These are phyloP conservation scores for Lecanicillium sp. DNA, from an alignment of 2,329 filamentous ascomycete genomes.

Conservation along the genomic window DNA sequence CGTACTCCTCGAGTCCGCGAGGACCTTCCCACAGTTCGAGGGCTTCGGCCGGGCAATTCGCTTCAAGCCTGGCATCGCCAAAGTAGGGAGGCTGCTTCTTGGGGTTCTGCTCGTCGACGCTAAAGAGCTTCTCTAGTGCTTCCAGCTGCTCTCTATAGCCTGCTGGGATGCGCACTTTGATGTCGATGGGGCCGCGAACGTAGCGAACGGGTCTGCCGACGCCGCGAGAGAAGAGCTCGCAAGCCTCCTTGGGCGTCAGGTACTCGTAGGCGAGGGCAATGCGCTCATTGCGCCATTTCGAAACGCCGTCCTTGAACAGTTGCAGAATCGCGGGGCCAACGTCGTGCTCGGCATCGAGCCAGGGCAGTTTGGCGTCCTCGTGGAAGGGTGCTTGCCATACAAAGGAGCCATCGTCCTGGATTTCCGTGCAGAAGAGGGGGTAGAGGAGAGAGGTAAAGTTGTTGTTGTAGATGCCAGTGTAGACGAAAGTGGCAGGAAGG, in stretches of 20 bases:
- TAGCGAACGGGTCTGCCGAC: conserved; percentile 75
- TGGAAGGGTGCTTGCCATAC: conserved; percentile 93
- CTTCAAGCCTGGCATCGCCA: conserved; percentile 50
- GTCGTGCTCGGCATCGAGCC: conserved; percentile 95
- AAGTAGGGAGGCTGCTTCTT: conserved; percentile 59
- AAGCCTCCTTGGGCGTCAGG: conserved; percentile 76
- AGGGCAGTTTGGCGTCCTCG: conserved; percentile 80
- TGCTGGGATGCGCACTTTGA: conserved; percentile 77
- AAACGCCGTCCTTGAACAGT: conserved; percentile 87
- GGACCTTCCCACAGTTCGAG: conserved; percentile 87
- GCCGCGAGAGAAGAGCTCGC: conserved; percentile 70
- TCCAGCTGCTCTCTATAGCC: conserved; percentile 88
- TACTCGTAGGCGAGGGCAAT: conserved; percentile 89
- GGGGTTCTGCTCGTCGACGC: conserved; percentile 43
- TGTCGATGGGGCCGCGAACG: conserved; percentile 68
- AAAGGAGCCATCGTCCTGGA: conserved; percentile 79
- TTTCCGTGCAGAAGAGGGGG: conserved; percentile 91
- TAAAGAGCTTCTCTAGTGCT: conserved; percentile 56
- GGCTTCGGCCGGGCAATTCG: conserved; percentile 65
- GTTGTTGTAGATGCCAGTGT: conserved; percentile 98
- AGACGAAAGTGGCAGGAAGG: conserved; percentile 85
- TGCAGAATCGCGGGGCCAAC: conserved; percentile 87
- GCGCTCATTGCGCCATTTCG: conserved; percentile 72
- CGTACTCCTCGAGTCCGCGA: conserved; percentile 88
- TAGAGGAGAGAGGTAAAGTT: conserved; percentile 94